Base-by-base conservation (phyloP, 805 yeast genomes). In the Zygosaccharomyces kombuchaensis region DNA sequence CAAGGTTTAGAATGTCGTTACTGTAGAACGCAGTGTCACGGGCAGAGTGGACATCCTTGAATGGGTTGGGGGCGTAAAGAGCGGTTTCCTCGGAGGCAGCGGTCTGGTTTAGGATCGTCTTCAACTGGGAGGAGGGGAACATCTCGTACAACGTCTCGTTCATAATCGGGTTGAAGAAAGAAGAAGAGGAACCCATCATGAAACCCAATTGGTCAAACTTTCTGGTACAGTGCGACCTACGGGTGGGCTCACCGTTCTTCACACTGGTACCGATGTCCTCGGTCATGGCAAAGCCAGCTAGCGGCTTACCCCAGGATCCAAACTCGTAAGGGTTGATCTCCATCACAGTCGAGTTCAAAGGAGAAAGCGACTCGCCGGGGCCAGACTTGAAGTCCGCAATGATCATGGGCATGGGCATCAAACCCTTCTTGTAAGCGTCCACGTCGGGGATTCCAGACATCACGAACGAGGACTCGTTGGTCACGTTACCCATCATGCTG, bases 291-390 rank as follows among this genome's bases (percentile, higher is more conserved):
- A 89, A 88, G 2, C 83, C 68, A 45, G 75, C 71, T 44, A 86
- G 66, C 1, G 83, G 70, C 10, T 87, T 84, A 60, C 89, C 96
- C 95, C 95, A 88, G 4, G 95, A 81, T 10, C 96, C 96, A 58
- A 88, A 66, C 60, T 83, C 86, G 56, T 70, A 82, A 10, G 95
- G 90, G 40, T 74, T 75, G 53, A 78, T 64, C 53, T 81, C 79
- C 51, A 81, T 78, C 43, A 73, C 75, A 1, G 96, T 86, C 7
- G 95, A 81, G 69, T 87, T 88, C 26, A 66, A 60, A 48, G 76
- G 73, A 40, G 84, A 68, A 40, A 84, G 72, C 4, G 50, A 40
- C 3, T 84, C 73, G 22, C 78, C 79, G 9, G 87, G 87, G 16
- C 9, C 13, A n/a, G 75, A 69, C 65, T 87, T 71, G 40, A 86